Conservation (phyloP, 2,329 filamentous ascomycete genomes). For the Monosporascus sp. region DNA sequence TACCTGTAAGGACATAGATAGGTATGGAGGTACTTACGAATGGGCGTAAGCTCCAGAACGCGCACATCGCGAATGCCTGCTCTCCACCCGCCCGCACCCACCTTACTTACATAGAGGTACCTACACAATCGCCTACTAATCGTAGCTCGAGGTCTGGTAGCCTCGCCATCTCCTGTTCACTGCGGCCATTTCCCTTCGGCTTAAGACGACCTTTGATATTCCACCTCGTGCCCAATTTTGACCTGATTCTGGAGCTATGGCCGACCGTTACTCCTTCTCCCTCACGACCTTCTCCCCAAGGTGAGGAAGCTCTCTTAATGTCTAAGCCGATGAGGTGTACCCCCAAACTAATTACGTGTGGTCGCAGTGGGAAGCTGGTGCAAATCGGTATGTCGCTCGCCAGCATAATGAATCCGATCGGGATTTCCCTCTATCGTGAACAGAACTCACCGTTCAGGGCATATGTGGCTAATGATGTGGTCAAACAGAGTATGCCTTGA, state of each 20-base stretch:
- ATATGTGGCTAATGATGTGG: conserved; percentile 10
- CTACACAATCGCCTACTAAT: not conserved
- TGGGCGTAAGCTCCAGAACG: not conserved
- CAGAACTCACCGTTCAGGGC: no score
- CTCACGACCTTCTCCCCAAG: conserved; percentile 99
- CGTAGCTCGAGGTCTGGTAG: conserved; percentile 12
- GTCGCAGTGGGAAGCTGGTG: conserved; percentile 88
- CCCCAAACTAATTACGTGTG: not conserved
- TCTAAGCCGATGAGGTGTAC: conserved; percentile 29
- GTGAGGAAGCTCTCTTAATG: conserved; percentile 49
- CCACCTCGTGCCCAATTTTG: conserved; percentile 1
- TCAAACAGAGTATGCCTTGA: conserved; percentile 87
- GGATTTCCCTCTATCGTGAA: no score
- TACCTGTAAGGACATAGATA: no score
- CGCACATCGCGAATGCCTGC: conserved; percentile 8
- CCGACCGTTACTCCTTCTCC: conserved; percentile 98
- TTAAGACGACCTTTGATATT: not conserved
- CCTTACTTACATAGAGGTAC: conserved; percentile 3
- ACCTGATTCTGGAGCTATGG: conserved; percentile 56
- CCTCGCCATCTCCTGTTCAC: conserved; percentile 10
- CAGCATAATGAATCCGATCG: no score
- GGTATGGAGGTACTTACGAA: not conserved
- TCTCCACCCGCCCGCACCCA: not conserved
- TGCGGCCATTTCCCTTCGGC: conserved; percentile 1
- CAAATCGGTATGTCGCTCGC: conserved; percentile 70